phyloP scores from a whole-genome alignment of 192 early-diverging fungal genomes.

The Umbelopsis vinacea region DNA sequence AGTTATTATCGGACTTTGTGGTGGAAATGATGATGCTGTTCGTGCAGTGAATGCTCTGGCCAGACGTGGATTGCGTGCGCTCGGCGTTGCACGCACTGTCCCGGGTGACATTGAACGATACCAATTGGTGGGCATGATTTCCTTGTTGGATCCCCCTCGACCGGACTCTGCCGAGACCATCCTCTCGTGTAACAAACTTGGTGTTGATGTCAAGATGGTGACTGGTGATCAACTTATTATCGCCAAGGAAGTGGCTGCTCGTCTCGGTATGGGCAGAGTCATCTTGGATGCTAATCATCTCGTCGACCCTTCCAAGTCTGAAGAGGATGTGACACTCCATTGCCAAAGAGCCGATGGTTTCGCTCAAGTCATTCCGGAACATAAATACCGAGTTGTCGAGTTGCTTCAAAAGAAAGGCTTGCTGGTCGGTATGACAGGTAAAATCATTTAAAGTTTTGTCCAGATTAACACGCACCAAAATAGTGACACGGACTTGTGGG shows the following conservation, averaged over 20 bases:
- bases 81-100: conserved; percentile 82
- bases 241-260: conserved; percentile 83
- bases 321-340: conserved; percentile 80
- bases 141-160: conserved; percentile 81
- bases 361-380: conserved; percentile 94
- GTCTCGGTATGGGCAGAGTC: conserved; percentile 86
- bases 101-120: conserved; percentile 71
- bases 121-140: conserved; percentile 84
- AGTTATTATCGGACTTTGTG: conserved; percentile 81
- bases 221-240: conserved; percentile 91
- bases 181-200: conserved; percentile 74
- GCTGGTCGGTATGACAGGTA: conserved; percentile 90
- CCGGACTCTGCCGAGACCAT: conserved; percentile 86
- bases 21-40: conserved; percentile 80
- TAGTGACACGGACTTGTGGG: too few relatives aligned
- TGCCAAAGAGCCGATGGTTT: conserved; percentile 88
- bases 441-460: conserved; percentile 29
- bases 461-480: too few relatives aligned
- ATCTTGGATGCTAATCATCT: conserved; percentile 86
- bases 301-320: conserved; percentile 70
- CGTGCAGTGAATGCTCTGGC: conserved; percentile 85
- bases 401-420: conserved; percentile 80
- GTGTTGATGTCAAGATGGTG: conserved; percentile 90
- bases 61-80: conserved; percentile 79
- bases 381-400: conserved; percentile 94